A percentile compares a stretch with the other conserved stretches of the same genome.
These are phyloP conservation scores for Elsinoe arachidis DNA, from an alignment of 2,329 filamentous ascomycete genomes.

Conservation along the genomic window DNA sequence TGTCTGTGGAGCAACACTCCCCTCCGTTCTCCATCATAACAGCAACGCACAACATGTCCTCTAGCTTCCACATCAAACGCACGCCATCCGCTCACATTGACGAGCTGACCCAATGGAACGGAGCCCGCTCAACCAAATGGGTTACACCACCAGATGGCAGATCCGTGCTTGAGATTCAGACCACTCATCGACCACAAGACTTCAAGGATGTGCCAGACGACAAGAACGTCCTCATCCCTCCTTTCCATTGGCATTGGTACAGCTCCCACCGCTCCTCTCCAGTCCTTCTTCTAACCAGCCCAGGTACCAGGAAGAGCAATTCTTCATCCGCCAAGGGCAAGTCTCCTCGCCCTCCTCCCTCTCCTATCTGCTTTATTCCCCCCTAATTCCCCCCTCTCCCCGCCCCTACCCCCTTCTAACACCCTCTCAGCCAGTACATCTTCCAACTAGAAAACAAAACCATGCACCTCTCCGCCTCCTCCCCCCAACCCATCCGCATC, in stretches of 20 bases:
- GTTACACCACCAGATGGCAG: slow-evolving; percentile 20
- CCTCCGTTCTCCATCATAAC: too few species aligned
- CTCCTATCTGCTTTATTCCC: background rate
- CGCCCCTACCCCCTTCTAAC: background rate
- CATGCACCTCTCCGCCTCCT: slow-evolving; percentile 18
- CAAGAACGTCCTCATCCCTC: slow-evolving; percentile 21
- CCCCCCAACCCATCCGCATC: slow-evolving; percentile 21
- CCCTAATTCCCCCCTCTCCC: background rate
- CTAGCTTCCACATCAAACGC: slow-evolving; percentile 7
- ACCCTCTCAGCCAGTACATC: slow-evolving; percentile 20
- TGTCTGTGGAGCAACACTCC: too few species aligned
- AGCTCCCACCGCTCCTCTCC: too few species aligned
- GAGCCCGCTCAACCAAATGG: slow-evolving; percentile 23
- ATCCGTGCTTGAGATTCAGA: slow-evolving; percentile 25
- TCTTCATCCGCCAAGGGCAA: slow-evolving; percentile 22
- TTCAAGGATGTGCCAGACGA: slow-evolving; percentile 20
- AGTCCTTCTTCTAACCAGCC: background rate
- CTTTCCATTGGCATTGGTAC: slow-evolving; percentile 24
- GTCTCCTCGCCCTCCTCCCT: background rate
- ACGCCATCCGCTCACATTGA: background rate
- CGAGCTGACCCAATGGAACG: slow-evolving; percentile 17
- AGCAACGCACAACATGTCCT: background rate
- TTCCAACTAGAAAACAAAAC: slow-evolving; percentile 24
- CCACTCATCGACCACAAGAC: slow-evolving; percentile 20
- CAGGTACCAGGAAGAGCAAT: slow-evolving; percentile 22